Evolutionary conservation across 1,284 basidiomycete species (phyloP), one percentile per base, ranked within the genome.

Genomic region (Schizophyllum amplum): DNA sequence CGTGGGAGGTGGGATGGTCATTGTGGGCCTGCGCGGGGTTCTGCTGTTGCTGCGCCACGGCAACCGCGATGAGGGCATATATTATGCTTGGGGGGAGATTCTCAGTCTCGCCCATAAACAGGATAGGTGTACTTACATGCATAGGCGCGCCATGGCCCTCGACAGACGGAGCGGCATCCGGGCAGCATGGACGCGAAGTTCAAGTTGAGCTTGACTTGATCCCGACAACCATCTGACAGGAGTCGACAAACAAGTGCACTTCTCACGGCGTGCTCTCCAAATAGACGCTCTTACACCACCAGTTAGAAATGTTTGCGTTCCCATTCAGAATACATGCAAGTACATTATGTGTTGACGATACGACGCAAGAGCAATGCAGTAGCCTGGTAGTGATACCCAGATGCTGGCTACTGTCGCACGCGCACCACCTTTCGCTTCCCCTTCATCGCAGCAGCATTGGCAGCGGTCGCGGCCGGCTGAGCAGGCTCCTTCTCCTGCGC

Each of bases 341-440:
- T n/a, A n/a, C n/a, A n/a, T n/a, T n/a, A n/a, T n/a, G n/a, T n/a
- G n/a, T n/a, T n/a, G n/a, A n/a, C n/a, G n/a, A n/a, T n/a, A n/a
- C n/a, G n/a, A n/a, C n/a, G n/a, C n/a, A n/a, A n/a, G n/a, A n/a
- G n/a, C n/a, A n/a, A n/a, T n/a, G n/a, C n/a, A n/a, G n/a, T n/a
- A n/a, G n/a, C n/a, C n/a, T n/a, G n/a, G n/a, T n/a, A n/a, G n/a
- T n/a, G n/a, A n/a, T n/a, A n/a, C n/a, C n/a, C n/a, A n/a, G n/a
- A n/a, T n/a, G n/a, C n/a, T n/a, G n/a, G n/a, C 17, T 42, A 42
- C 33, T 42, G 33, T 63, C 87, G 78, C n/a, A 90, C 85, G 61
- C 87, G 73, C n/a, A 91, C 77, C 7, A 91, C 86, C 68, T 86
- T 90, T 71, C 86, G 75, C 68, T 89, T 90, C 23, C 87, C 87